Evolutionary conservation across 2,329 filamentous ascomycete species (phyloP).

Genomic region (Mycocentrospora acerina): DNA sequence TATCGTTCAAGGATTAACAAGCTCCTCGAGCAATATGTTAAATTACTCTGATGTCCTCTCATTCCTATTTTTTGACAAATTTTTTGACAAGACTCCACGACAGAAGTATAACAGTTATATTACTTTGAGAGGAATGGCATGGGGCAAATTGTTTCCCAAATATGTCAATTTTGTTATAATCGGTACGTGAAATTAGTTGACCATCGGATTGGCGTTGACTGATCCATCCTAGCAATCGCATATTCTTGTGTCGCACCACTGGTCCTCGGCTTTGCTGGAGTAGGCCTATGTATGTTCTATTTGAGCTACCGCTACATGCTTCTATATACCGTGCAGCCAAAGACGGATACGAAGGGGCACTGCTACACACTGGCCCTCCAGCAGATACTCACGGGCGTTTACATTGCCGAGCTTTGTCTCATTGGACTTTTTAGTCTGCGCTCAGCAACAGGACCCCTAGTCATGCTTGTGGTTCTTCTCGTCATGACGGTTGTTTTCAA

Average conservation of each 20-base stretch:
- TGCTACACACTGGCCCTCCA: conserved; percentile 86
- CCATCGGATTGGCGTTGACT: conserved; percentile 3
- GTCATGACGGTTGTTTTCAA: conserved; percentile 36
- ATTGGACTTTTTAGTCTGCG: conserved; percentile 72
- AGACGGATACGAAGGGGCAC: conserved; percentile 83
- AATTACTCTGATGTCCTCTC: conserved; percentile 74
- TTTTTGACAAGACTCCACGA: conserved; percentile 71
- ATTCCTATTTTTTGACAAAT: conserved; percentile 71
- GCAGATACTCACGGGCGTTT: conserved; percentile 81
- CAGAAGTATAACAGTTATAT: conserved; percentile 42
- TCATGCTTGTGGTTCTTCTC: conserved; percentile 36
- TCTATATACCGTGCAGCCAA: conserved; percentile 79
- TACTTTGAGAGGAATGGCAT: conserved; percentile 36
- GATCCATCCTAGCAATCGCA: conserved; percentile 62
- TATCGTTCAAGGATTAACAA: conserved; percentile 82
- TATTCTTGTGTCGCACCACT: conserved; percentile 87
- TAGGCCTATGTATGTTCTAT: conserved; percentile 80
- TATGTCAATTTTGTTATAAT: conserved; percentile 46
- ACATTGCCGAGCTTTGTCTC: conserved; percentile 78
- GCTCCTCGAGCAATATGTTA: conserved; percentile 72
- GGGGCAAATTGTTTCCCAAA: conserved; percentile 45
- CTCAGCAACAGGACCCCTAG: conserved; percentile 34
- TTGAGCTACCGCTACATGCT: conserved; percentile 89
- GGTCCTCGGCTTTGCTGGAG: conserved; percentile 76
- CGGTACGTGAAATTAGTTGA: conserved; percentile 25